phyloP scores from a whole-genome alignment of 192 early-diverging fungal genomes.

The Dissophora globulifera region DNA sequence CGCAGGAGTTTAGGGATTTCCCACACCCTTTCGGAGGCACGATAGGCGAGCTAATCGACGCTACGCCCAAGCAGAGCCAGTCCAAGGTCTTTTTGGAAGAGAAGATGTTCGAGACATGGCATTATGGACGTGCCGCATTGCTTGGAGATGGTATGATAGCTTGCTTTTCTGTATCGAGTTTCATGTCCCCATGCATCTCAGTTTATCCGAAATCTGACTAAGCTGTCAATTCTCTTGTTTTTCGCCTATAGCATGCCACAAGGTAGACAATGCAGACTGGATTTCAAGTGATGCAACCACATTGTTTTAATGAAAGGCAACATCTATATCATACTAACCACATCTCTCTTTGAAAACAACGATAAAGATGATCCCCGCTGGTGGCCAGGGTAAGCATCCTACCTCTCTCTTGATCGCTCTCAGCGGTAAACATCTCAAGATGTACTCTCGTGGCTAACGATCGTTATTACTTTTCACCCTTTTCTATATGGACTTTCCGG shows the following conservation, averaged over 20 bases:
- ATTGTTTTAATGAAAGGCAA: background rate
- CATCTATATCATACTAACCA: background rate
- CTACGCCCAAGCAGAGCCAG: constrained; percentile 25
- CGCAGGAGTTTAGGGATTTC: constrained; percentile 10
- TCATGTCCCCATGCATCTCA: background rate
- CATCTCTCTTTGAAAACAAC: background rate
- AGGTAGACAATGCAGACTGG: background rate
- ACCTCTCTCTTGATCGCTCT: too few relatives aligned
- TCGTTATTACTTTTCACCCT: too few relatives aligned
- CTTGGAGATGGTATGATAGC: constrained; percentile 40
- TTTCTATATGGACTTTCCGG: too few relatives aligned
- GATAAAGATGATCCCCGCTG: constrained; percentile 31
- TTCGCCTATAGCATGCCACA: constrained; percentile 15
- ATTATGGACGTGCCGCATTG: constrained; percentile 14
- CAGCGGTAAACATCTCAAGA: too few relatives aligned
- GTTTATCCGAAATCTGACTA: background rate
- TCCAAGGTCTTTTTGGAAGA: constrained; percentile 46
- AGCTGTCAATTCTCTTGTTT: background rate
- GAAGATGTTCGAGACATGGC: constrained; percentile 43
- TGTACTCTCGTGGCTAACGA: too few relatives aligned
- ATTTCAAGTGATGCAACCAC: background rate
- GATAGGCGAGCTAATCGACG: constrained; percentile 37
- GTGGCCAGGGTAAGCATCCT: constrained; percentile 23
- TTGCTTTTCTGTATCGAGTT: background rate
- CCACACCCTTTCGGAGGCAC: constrained; percentile 20